Conservation (phyloP, 176 grass and related monocot genomes). For the Cenchrus fungigraminus region DNA sequence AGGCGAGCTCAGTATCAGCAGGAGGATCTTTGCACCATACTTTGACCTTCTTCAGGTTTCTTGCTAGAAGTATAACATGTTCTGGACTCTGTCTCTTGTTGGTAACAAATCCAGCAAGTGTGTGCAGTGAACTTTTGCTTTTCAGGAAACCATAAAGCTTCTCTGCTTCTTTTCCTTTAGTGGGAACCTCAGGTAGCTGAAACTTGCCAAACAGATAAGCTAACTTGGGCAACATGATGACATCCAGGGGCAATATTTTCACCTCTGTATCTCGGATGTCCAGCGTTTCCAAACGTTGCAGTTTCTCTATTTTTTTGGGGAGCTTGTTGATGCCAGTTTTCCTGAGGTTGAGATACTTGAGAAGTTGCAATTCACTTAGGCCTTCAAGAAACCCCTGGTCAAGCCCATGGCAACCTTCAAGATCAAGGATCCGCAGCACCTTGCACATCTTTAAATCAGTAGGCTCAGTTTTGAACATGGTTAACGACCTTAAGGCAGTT, state of each 20-base stretch:
- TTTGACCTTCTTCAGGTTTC: conserved; percentile 40
- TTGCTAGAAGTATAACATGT: conserved; percentile 20
- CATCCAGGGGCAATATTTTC: background rate
- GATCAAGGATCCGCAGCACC: conserved; percentile 18
- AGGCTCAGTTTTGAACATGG: background rate
- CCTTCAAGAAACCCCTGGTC: background rate
- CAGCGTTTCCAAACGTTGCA: background rate
- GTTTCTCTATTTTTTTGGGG: background rate
- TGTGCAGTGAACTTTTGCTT: conserved; percentile 17
- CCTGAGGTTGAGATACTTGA: conserved; percentile 30
- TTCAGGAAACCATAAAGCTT: background rate
- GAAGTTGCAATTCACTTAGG: background rate
- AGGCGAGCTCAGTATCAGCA: background rate
- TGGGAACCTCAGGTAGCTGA: conserved; percentile 6
- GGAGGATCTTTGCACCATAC: conserved; percentile 16
- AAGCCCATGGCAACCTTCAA: background rate
- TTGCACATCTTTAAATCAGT: background rate
- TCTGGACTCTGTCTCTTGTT: background rate
- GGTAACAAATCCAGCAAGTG: conserved; percentile 9
- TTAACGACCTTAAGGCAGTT: background rate
- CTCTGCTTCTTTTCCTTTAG: background rate
- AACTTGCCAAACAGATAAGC: conserved; percentile 35
- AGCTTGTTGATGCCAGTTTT: background rate
- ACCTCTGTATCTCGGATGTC: background rate
- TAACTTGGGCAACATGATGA: conserved; percentile 6